Base-by-base conservation (phyloP, 2,329 filamentous ascomycete species). In the Juglanconis sp. region DNA sequence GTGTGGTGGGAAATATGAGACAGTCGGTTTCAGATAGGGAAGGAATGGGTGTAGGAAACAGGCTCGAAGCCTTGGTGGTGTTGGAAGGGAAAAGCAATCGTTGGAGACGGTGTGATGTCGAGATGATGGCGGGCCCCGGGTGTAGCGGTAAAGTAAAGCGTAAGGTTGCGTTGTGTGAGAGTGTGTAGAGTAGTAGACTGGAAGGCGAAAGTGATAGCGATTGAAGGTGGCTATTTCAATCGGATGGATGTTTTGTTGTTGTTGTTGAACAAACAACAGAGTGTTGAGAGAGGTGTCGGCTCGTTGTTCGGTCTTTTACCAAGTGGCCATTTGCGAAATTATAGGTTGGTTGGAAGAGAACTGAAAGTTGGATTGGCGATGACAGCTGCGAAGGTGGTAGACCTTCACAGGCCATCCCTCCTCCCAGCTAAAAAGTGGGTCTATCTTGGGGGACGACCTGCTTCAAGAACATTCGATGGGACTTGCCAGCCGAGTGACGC, bases 401-500 rank as follows among this genome's bases (percentile, higher is more conserved):
- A 13, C 52, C 34, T 49, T 40, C 54, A 50, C 50, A 61, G 42
- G 48, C 52, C 46, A 40, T 38, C 46, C 56, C 48, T 57, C 42
- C 40, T 24, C 40, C 30, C 38, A 31, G 52, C 34, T 46, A 17
- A 55, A 63, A 59, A 62, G 61, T 57, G 57, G 57, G 56, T n/a
- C 32, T 17, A 4, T 24, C 13, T 31, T 17, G 48, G 52, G 56
- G 48, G 30, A 51, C 3, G 53, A 47, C 24, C 24, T 24, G 40
- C 53, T 61, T 61, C 59, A 60, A 53, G 61, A 60, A 63, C 57
- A 60, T 63, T 63, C 61, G 61, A 63, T 54, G 54, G 57, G 8
- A 36, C 46, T 53, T 56, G 48, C 53, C 24, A 51, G 40, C 30
- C 40, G 35, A 47, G 53, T 55, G 53, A 56, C 53, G 42, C 31